Evolutionary conservation across 768 basidiomycete genomes (phyloP).

Genomic region (Kwoniella heveanensis): DNA sequence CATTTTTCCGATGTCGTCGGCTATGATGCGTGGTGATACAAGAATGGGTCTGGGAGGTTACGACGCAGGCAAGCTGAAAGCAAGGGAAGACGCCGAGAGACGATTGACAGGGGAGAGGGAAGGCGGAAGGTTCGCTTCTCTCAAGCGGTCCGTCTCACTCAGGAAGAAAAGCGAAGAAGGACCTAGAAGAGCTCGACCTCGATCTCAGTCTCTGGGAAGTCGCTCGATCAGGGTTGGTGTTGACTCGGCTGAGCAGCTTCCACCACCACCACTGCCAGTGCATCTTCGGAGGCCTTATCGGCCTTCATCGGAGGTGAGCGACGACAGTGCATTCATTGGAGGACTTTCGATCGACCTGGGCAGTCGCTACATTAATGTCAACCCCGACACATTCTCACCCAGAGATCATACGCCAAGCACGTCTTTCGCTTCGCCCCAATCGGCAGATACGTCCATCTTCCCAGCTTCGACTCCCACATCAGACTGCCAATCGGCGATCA

Average conservation of each 20-base stretch:
- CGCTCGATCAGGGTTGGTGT: background rate
- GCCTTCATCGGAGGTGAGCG: background rate
- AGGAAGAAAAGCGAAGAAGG: slow-evolving; percentile 14
- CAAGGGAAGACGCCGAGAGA: slow-evolving; percentile 21
- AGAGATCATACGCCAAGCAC: background rate
- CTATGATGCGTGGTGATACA: slow-evolving; percentile 28
- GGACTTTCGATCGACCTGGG: slow-evolving; percentile 29
- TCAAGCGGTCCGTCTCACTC: slow-evolving; percentile 14
- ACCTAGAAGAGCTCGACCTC: slow-evolving; percentile 13
- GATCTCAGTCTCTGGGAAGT: slow-evolving; percentile 24
- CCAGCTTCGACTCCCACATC: slow-evolving; percentile 18
- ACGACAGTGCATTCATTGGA: slow-evolving; percentile 10
- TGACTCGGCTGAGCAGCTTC: slow-evolving; percentile 15
- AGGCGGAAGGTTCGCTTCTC: slow-evolving; percentile 7
- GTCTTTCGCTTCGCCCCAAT: slow-evolving; percentile 10
- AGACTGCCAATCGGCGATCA: background rate
- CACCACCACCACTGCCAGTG: slow-evolving; percentile 14
- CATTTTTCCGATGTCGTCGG: slow-evolving; percentile 21
- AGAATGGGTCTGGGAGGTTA: slow-evolving; percentile 20
- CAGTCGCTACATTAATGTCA: slow-evolving; percentile 16
- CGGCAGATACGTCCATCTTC: slow-evolving; percentile 25
- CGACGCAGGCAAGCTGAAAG: slow-evolving; percentile 24
- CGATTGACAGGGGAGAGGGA: background rate
- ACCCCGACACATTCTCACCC: background rate
- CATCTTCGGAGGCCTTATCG: background rate